Conservation (phyloP, 2,329 filamentous ascomycete genomes). For the Fusarium succisae region DNA sequence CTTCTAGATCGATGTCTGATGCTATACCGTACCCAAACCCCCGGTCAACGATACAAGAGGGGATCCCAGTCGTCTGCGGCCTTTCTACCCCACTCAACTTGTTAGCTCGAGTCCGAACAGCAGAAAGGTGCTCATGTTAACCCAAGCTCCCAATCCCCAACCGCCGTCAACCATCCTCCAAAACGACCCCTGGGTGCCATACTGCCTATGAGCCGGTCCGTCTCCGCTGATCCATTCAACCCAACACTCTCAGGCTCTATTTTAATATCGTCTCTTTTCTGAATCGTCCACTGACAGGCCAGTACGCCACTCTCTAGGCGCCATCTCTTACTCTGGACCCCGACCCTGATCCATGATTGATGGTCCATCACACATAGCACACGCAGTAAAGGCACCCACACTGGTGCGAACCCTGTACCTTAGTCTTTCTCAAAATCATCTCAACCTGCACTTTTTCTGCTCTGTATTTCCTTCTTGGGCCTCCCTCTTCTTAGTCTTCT, state of each 20-base stretch:
- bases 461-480: conserved; percentile 40
- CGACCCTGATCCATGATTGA: conserved; percentile 48
- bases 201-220: conserved; percentile 40
- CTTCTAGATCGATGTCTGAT: conserved; percentile 17
- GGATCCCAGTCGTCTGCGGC: conserved; percentile 39
- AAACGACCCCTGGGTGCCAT: conserved; percentile 35
- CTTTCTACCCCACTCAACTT: conserved; percentile 30
- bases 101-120: conserved; percentile 25
- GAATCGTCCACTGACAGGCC: conserved; percentile 55
- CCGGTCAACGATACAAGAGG: conserved; percentile 24
- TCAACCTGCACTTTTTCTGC: conserved; percentile 41
- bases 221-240: conserved; percentile 45
- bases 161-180: conserved; percentile 37
- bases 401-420: conserved; percentile 29
- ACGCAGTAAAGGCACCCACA: conserved; percentile 38
- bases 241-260: conserved; percentile 50
- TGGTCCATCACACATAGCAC: conserved; percentile 42
- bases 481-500: conserved; percentile 35
- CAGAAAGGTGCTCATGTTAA: conserved; percentile 31
- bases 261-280: conserved; percentile 54
- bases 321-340: conserved; percentile 53
- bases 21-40: conserved; percentile 8
- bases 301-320: conserved; percentile 53
- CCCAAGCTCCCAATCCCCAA: conserved; percentile 38
- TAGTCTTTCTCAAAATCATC: conserved; percentile 43